Evolutionary conservation across 192 early-diverging fungal species (phyloP).

Genomic region (Radiomyces spectabilis): DNA sequence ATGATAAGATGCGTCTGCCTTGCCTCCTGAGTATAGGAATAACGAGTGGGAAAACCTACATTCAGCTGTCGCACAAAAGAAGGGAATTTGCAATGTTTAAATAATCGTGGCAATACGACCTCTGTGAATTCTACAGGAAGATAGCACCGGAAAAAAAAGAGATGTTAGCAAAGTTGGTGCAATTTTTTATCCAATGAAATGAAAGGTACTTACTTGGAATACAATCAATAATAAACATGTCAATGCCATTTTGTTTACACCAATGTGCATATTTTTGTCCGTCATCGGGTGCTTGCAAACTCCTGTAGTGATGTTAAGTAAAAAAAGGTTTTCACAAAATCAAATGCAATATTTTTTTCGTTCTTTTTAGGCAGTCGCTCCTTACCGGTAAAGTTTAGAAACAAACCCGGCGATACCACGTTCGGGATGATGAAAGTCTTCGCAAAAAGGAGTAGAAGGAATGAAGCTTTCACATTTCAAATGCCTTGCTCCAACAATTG

Average conservation of each 20-base stretch:
- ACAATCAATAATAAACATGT: constrained; percentile 36
- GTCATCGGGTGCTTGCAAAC: constrained; percentile 26
- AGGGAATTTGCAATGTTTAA: constrained; percentile 44
- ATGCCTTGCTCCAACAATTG: too few species aligned
- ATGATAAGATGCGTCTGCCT: too few species aligned
- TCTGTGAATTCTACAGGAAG: constrained; percentile 30
- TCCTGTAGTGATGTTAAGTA: constrained; percentile 13
- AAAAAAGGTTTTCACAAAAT: too few species aligned
- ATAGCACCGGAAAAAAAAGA: neutral
- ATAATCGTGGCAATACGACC: constrained; percentile 34
- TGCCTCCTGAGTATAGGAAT: too few species aligned
- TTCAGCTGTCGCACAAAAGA: constrained; percentile 42
- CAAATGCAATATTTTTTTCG: too few species aligned
- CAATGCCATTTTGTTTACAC: constrained; percentile 23
- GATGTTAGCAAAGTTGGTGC: neutral
- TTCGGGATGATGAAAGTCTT: constrained; percentile 10
- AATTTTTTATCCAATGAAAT: neutral
- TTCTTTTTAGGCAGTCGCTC: neutral
- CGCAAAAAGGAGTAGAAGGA: too few species aligned
- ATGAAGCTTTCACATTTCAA: too few species aligned
- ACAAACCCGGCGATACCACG: constrained; percentile 30
- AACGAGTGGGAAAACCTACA: constrained; percentile 18
- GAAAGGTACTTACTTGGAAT: constrained; percentile 25
- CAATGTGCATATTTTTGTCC: constrained; percentile 29
- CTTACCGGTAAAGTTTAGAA: constrained; percentile 32